Evolutionary conservation across 2,329 filamentous ascomycete genomes (phyloP).

Genomic region (Hypoxylon sp.): DNA sequence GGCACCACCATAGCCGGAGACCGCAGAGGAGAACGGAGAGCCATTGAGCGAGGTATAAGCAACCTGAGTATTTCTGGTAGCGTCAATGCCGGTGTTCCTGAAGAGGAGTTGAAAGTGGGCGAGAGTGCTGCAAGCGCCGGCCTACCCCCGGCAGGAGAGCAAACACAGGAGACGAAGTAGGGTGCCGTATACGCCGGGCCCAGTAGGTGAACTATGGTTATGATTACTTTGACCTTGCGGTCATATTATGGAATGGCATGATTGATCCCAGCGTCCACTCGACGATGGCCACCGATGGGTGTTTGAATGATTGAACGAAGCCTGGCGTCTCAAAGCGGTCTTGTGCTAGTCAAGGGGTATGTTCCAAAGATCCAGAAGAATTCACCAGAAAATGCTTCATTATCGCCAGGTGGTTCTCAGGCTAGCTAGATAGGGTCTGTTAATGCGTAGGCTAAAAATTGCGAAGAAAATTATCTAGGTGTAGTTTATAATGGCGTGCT

Average conservation of each 20-base stretch:
- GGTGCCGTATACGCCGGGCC: not conserved
- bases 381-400: not conserved
- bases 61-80: conserved; percentile 61
- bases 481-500: not conserved
- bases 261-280: not conserved
- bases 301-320: conserved; percentile 21
- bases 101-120: conserved; percentile 72
- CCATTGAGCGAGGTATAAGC: conserved; percentile 63
- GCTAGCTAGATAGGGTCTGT: not conserved
- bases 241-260: not conserved
- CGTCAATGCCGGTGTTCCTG: conserved; percentile 68
- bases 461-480: not conserved
- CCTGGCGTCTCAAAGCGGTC: not conserved
- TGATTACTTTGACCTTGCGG: not conserved
- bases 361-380: not conserved
- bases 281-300: not conserved
- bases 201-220: not conserved
- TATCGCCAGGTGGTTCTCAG: not conserved
- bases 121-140: conserved; percentile 72
- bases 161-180: conserved; percentile 39
- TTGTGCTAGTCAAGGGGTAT: not conserved
- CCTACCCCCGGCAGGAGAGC: conserved; percentile 40
- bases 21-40: conserved; percentile 56
- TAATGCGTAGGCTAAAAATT: conserved; percentile 6
- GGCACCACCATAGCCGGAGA: conserved; percentile 64